Base-by-base conservation (phyloP, 352 stramenopile genomes). In the Globisporangium cylindrosporum region DNA sequence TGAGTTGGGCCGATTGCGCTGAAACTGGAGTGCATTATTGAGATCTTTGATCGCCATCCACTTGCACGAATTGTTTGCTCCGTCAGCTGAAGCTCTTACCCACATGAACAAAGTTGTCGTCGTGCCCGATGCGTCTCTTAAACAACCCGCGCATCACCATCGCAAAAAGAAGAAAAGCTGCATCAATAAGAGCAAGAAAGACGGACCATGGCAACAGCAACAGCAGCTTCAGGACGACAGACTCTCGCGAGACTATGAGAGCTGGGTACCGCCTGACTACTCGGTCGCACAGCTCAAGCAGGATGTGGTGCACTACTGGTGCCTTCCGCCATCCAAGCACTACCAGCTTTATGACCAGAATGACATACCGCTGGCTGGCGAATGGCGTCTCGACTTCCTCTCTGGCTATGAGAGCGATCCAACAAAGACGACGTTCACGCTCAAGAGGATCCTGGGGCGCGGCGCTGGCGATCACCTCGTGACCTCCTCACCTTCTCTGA, bases 201-300 rank as follows among this genome's bases (percentile, higher is more conserved):
- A 43, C 10, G 36, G 10, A 43, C 5, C 12, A 48, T 27, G 61
- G 34, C 20, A 25, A 9, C 12, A 38, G 27, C 24, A 22, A 9
- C 27, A 54, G 12, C 59, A 51, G 10, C n/a, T 15, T 3, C 25
- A 27, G 1, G 51, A 63, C 1, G 24, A 49, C 18, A 43, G 8
- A 20, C 34, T 41, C 24, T 46, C 34, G 15, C 25, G 34, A 18
- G 27, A 20, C 12, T 86, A 79, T 29, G 66, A 79, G 54, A 66
- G 75, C 29, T 92, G 82, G 84, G 66, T 90, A 2, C 81, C 82
- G 0, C 62, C 67, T 22, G 73, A 85, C n/a, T 92, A 92, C 62
- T 32, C 67, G 0, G 66, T 66, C 4, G 67, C 59, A 2, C 75
- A 90, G 29, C 64, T 92, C 20, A 78, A 77, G 12, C 67, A 82